Percentiles rank a stretch among this genome's conserved stretches.
Conservation (phyloP, 108 stramenopile species). For the Conticribra weissflogii region DNA sequence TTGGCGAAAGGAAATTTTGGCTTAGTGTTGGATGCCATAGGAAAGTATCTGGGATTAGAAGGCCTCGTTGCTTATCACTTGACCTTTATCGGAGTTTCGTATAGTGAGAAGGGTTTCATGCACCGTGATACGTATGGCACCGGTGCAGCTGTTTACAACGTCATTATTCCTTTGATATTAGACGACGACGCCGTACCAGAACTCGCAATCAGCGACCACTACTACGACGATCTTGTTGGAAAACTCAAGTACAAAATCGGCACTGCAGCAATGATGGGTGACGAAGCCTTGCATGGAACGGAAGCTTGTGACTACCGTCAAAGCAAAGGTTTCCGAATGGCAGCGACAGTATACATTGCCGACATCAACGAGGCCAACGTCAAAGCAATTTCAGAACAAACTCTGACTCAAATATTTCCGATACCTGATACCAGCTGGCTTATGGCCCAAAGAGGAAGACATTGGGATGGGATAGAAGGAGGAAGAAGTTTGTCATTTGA, state of each 20-base stretch:
- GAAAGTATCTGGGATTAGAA: constrained; percentile 44
- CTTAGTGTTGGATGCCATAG: constrained; percentile 53
- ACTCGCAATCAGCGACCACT: constrained; percentile 38
- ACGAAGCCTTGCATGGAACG: constrained; percentile 66
- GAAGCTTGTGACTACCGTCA: constrained; percentile 68
- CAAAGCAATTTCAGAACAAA: constrained; percentile 26
- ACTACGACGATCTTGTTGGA: constrained; percentile 16
- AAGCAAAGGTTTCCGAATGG: constrained; percentile 60
- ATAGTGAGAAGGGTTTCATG: constrained; percentile 28
- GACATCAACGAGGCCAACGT: constrained; percentile 63
- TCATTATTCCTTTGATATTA: constrained; percentile 58
- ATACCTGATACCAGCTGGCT: constrained; percentile 38
- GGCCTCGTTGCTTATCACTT: constrained; percentile 55
- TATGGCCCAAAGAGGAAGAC: constrained; percentile 38
- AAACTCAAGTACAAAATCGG: constrained; percentile 49
- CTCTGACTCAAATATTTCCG: constrained; percentile 50
- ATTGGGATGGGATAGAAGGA: constrained; percentile 25
- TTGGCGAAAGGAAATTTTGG: constrained; percentile 55
- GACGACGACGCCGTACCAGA: constrained; percentile 47
- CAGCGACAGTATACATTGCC: constrained; percentile 68
- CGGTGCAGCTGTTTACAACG: constrained; percentile 50
- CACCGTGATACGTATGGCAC: constrained; percentile 49
- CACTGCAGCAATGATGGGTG: constrained; percentile 63
- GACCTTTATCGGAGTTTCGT: constrained; percentile 54
- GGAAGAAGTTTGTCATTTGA: constrained; percentile 45